Evolutionary conservation across 2,329 filamentous ascomycete genomes (phyloP).

Genomic region (Knufia fluminis): DNA sequence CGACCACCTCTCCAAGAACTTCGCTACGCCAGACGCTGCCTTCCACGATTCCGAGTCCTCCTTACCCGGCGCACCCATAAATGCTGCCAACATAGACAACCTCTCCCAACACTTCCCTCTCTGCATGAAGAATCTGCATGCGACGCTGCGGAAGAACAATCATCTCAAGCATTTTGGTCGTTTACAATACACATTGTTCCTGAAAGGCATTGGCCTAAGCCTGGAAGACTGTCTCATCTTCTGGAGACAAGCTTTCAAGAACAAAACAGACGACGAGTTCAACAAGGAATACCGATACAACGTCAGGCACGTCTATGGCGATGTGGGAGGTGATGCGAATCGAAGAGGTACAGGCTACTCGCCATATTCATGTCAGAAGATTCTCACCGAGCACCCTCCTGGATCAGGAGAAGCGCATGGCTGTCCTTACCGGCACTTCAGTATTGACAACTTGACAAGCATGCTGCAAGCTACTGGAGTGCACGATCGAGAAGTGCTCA

Average conservation of each 20-base stretch:
- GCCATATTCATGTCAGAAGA: slow-evolving; percentile 90
- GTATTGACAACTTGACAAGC: slow-evolving; percentile 69
- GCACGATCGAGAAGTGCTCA: slow-evolving; percentile 64
- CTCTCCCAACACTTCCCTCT: slow-evolving; percentile 77
- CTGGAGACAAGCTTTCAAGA: slow-evolving; percentile 79
- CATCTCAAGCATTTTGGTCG: slow-evolving; percentile 91
- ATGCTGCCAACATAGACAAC: slow-evolving; percentile 67
- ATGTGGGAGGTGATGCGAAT: slow-evolving; percentile 87
- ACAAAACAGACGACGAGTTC: slow-evolving; percentile 86
- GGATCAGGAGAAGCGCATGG: slow-evolving; percentile 83
- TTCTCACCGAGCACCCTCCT: slow-evolving; percentile 79
- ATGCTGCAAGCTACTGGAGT: slow-evolving; percentile 73
- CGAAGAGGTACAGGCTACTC: slow-evolving; percentile 79
- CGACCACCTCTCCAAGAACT: slow-evolving; percentile 85
- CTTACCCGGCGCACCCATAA: slow-evolving; percentile 63
- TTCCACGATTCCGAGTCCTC: slow-evolving; percentile 60
- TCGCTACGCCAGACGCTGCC: slow-evolving; percentile 78
- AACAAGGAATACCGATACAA: slow-evolving; percentile 98
- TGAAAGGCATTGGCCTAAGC: slow-evolving; percentile 87
- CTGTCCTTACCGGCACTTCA: slow-evolving; percentile 94
- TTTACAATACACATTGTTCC: slow-evolving; percentile 89
- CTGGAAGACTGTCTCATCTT: slow-evolving; percentile 88
- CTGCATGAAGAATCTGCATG: slow-evolving; percentile 90
- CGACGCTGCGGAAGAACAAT: slow-evolving; percentile 71
- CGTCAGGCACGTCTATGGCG: slow-evolving; percentile 86